These are phyloP conservation scores for Pilaira anomala DNA, from an alignment of 192 early-diverging fungal genomes.

Conservation along the genomic window DNA sequence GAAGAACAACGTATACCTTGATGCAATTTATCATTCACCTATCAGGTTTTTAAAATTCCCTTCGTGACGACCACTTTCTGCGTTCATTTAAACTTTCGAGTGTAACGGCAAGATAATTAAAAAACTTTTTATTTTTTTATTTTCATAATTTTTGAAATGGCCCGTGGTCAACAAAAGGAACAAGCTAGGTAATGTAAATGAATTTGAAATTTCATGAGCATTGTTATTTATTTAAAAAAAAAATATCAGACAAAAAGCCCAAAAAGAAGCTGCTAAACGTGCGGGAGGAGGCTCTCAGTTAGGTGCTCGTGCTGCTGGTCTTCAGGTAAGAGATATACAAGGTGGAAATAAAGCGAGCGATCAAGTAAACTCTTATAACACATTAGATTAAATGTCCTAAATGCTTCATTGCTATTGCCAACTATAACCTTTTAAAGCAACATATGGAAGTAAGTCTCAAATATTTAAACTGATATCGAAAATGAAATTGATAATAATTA, in stretches of 20 bases:
- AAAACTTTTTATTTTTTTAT: conserved; percentile 11
- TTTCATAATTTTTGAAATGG: conserved; percentile 9
- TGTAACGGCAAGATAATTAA: too few species aligned
- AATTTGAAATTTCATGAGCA: too few species aligned
- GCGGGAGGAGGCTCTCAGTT: conserved; percentile 21
- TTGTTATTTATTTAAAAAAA: not conserved
- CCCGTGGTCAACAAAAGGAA: conserved; percentile 30
- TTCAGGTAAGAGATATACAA: conserved; percentile 13
- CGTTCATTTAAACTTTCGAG: too few species aligned
- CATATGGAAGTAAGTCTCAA: conserved; percentile 37
- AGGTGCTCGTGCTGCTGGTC: conserved; percentile 30
- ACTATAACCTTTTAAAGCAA: conserved; percentile 29
- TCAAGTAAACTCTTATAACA: not conserved
- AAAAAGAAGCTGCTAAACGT: conserved; percentile 36
- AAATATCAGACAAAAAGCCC: conserved; percentile 29
- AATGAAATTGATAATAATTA: not conserved
- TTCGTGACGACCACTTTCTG: too few species aligned
- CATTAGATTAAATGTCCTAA: conserved; percentile 33
- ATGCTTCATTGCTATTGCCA: conserved; percentile 28
- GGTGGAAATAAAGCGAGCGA: not conserved
- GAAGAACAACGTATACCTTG: too few species aligned
- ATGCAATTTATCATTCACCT: too few species aligned
- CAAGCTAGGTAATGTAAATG: conserved; percentile 22
- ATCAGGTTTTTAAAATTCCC: too few species aligned
- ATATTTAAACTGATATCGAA: too few species aligned